phyloP scores from a whole-genome alignment of 306 rosid genomes.

The Sophora flavescens region DNA sequence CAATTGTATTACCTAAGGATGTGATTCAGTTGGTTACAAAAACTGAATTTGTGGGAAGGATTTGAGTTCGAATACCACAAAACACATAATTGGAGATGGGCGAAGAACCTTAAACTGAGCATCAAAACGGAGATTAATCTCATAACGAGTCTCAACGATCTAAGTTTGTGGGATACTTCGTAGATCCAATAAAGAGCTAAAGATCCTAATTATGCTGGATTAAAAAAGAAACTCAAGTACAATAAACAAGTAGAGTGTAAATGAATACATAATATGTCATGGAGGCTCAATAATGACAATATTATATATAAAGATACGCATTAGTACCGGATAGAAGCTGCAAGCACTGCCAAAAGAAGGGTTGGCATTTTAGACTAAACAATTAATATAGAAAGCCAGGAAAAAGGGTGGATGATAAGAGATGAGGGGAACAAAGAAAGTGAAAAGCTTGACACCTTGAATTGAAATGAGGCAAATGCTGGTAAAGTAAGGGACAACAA shows the following conservation, averaged over 20 bases:
- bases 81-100: too few species aligned
- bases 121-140: too few species aligned
- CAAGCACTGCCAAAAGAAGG: conserved; percentile 48
- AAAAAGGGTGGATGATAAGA: conserved; percentile 30
- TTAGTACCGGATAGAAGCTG: conserved; percentile 13
- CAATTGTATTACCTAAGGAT: not conserved
- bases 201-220: too few species aligned
- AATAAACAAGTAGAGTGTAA: not conserved
- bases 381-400: conserved; percentile 16
- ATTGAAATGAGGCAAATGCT: conserved; percentile 65
- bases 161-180: too few species aligned
- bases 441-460: conserved; percentile 46
- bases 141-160: too few species aligned
- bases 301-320: not conserved
- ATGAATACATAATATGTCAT: conserved; percentile 34
- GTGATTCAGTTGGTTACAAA: too few species aligned
- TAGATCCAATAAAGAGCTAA: too few species aligned
- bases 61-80: too few species aligned
- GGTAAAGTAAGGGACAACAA: conserved; percentile 70
- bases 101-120: too few species aligned
- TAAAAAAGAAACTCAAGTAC: too few species aligned
- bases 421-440: conserved; percentile 7
- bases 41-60: too few species aligned
- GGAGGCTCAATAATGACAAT: conserved; percentile 35
- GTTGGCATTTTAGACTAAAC: not conserved